These are phyloP conservation scores for Leishmania guyanensis DNA, from an alignment of 208 protist genomes.

Conservation along the genomic window DNA sequence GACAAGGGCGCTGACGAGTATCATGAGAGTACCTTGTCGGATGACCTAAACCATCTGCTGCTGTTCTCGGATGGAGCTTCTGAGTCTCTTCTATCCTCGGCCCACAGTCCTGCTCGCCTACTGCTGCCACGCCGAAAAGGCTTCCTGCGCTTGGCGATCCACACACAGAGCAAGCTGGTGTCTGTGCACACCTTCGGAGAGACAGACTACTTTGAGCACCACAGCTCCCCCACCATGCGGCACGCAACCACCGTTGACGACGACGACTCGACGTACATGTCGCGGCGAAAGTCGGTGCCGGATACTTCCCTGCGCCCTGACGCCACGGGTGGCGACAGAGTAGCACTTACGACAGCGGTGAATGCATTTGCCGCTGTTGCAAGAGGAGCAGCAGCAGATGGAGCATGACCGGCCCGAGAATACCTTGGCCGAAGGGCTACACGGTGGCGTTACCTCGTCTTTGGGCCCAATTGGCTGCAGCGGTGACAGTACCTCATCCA, in stretches of 20 bases:
- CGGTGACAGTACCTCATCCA: not conserved
- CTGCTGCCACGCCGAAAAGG: constrained; percentile 52
- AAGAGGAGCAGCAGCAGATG: not conserved
- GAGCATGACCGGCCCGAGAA: not conserved
- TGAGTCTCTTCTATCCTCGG: constrained; percentile 46
- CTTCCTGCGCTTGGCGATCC: constrained; percentile 51
- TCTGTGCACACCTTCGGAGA: constrained; percentile 62
- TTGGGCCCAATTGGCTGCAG: not conserved
- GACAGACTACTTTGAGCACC: constrained; percentile 55
- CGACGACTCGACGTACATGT: constrained; percentile 18
- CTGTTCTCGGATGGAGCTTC: constrained; percentile 59
- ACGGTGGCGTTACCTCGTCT: not conserved
- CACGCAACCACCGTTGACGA: constrained; percentile 29
- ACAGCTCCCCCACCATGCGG: constrained; percentile 24
- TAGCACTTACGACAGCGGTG: not conserved
- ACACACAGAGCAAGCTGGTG: constrained; percentile 43
- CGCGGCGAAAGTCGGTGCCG: not conserved
- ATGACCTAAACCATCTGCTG: constrained; percentile 42
- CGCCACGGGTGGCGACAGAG: not conserved
- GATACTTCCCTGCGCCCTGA: not conserved
- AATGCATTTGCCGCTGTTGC: not conserved
- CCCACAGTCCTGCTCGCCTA: constrained; percentile 37
- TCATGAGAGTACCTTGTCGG: constrained; percentile 11
- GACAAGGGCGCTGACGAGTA: constrained; percentile 12
- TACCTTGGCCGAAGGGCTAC: not conserved